Evolutionary conservation across 2,329 filamentous ascomycete genomes (phyloP).

Genomic region (Monilinia aucupariae): DNA sequence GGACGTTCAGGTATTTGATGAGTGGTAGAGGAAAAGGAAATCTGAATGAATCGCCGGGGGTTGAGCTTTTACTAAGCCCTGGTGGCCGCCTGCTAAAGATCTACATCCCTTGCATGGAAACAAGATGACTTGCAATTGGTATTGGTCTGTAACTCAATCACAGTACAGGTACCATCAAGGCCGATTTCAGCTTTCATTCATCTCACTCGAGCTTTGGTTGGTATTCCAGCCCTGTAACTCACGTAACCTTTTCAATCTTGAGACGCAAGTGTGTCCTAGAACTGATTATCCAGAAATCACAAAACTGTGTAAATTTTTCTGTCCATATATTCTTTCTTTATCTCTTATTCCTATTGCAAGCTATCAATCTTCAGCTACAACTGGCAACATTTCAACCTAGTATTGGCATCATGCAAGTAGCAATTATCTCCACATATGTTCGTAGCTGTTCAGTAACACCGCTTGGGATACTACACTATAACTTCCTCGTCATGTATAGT

Average conservation of each 20-base stretch:
- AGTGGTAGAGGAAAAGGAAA: no score
- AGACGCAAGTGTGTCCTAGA: neutral
- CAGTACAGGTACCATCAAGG: neutral
- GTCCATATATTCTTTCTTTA: neutral
- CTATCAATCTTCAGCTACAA: neutral
- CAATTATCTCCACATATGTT: neutral
- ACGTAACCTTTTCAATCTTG: neutral
- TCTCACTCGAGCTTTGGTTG: neutral
- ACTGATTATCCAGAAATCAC: neutral
- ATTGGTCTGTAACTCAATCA: no score
- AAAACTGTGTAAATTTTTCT: neutral
- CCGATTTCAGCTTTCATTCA: accelerated
- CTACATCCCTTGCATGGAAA: neutral
- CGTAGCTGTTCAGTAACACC: neutral
- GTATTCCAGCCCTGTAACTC: neutral
- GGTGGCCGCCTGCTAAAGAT: no score
- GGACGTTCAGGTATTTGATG: no score
- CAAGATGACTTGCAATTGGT: neutral
- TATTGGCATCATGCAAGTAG: neutral
- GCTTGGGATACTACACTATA: neutral
- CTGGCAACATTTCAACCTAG: neutral
- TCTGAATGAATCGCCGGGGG: no score
- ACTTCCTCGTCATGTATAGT: neutral
- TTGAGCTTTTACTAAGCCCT: neutral
- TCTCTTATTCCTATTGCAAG: no score